These are phyloP conservation scores for Backusella australiensis DNA, from an alignment of 192 early-diverging fungal species.

Conservation along the genomic window DNA sequence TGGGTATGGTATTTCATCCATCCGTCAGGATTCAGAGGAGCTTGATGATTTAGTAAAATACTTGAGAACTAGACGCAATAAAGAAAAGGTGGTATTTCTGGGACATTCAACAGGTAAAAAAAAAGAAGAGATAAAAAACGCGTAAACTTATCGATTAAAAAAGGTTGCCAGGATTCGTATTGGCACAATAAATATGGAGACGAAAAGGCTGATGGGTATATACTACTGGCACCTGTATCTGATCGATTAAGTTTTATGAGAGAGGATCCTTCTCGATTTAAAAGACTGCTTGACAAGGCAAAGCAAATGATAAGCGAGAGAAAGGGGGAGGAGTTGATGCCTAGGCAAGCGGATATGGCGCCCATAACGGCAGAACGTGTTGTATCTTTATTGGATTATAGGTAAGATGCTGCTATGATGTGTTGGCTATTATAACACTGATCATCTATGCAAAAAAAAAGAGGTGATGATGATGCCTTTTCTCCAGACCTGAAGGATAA, in stretches of 20 bases:
- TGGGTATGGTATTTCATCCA: constrained; percentile 39
- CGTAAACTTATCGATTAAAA: background rate
- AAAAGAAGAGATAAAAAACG: background rate
- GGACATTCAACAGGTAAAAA: constrained; percentile 43
- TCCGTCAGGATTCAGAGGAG: constrained; percentile 37
- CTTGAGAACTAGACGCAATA: constrained; percentile 28
- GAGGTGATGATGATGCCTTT: constrained; percentile 22
- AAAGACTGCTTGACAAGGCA: constrained; percentile 29
- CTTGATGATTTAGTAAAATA: constrained; percentile 33
- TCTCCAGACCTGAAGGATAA: constrained; percentile 17
- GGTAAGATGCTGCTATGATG: constrained; percentile 19
- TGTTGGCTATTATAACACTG: too few species aligned
- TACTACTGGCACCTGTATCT: constrained; percentile 43
- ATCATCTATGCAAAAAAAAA: background rate
- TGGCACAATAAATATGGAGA: constrained; percentile 30
- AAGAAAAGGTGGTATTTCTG: constrained; percentile 36
- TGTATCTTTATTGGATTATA: constrained; percentile 31
- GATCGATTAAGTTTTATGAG: constrained; percentile 36
- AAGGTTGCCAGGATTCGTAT: constrained; percentile 34
- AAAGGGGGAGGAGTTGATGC: constrained; percentile 39
- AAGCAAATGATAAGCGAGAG: constrained; percentile 35
- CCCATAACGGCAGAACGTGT: constrained; percentile 42
- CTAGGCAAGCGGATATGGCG: constrained; percentile 22
- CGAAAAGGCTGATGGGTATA: constrained; percentile 25
- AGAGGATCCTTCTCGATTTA: constrained; percentile 7